These are phyloP conservation scores for Crucibulum laeve DNA, from an alignment of 768 basidiomycete genomes.

Conservation along the genomic window DNA sequence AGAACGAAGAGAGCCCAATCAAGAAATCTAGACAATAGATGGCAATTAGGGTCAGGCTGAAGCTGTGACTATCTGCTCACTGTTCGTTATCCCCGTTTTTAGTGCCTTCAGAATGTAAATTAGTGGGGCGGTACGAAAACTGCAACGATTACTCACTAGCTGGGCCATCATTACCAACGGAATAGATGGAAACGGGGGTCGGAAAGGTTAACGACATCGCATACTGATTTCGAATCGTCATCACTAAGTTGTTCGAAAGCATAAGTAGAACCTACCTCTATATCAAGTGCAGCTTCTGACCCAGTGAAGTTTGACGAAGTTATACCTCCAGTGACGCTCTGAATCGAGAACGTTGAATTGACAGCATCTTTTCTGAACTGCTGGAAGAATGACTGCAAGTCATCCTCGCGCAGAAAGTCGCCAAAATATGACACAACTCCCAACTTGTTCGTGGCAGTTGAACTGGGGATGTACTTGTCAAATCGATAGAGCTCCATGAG, in stretches of 20 bases:
- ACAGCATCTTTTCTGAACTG: not conserved
- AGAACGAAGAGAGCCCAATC: not conserved
- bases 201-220: not conserved
- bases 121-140: not conserved
- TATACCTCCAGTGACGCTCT: not conserved
- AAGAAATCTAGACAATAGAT: not conserved
- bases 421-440: not conserved
- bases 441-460: not conserved
- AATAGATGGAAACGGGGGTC: not conserved
- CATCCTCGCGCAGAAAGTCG: not conserved
- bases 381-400: not conserved
- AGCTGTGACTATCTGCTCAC: not conserved
- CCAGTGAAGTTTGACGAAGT: not conserved
- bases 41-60: not conserved
- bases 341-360: not conserved
- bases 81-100: too few relatives aligned
- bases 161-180: not conserved
- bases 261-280: not conserved
- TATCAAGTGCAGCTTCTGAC: not conserved
- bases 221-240: not conserved
- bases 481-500: not conserved
- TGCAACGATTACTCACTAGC: not conserved
- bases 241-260: not conserved
- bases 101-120: not conserved
- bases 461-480: not conserved